Evolutionary conservation across 2,329 filamentous ascomycete species (phyloP).

Genomic region (Paracamarosporium sp.): DNA sequence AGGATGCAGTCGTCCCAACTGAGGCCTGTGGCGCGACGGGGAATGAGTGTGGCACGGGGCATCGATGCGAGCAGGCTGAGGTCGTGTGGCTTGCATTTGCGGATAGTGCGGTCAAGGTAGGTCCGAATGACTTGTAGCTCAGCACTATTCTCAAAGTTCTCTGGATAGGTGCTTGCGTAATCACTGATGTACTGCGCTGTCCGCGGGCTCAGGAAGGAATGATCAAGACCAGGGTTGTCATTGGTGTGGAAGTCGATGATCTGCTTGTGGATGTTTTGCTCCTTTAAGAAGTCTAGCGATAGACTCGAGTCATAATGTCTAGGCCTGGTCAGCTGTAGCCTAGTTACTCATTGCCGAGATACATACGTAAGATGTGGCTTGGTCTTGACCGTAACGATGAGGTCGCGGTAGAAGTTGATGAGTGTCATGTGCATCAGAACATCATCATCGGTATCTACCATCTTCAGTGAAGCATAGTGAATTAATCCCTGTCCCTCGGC

Average conservation of each 20-base stretch:
- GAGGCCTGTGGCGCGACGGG: conserved; percentile 48
- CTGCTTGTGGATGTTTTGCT: conserved; percentile 57
- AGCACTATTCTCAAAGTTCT: conserved; percentile 59
- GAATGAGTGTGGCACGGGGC: conserved; percentile 60
- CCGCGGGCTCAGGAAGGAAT: conserved; percentile 61
- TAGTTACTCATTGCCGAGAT: not conserved
- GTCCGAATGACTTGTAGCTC: conserved; percentile 54
- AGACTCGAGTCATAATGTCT: conserved; percentile 48
- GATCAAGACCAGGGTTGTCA: conserved; percentile 58
- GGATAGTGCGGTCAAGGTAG: conserved; percentile 58
- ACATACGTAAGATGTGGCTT: conserved; percentile 39
- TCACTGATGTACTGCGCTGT: conserved; percentile 64
- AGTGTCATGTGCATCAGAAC: conserved; percentile 67
- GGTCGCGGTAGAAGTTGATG: conserved; percentile 63
- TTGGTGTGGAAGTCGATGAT: conserved; percentile 59
- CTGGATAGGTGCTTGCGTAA: conserved; percentile 62
- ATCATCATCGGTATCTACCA: conserved; percentile 64
- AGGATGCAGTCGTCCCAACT: conserved; percentile 49
- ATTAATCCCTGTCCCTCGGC: conserved; percentile 52
- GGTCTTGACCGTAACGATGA: conserved; percentile 53
- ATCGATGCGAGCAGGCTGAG: conserved; percentile 64
- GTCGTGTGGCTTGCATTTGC: conserved; percentile 62
- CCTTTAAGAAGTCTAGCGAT: conserved; percentile 61
- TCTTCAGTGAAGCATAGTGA: conserved; percentile 61
- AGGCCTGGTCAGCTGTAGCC: conserved; percentile 5